These are phyloP conservation scores for Neoarthrinium moseri DNA, from an alignment of 2,329 filamentous ascomycete genomes.

Conservation along the genomic window DNA sequence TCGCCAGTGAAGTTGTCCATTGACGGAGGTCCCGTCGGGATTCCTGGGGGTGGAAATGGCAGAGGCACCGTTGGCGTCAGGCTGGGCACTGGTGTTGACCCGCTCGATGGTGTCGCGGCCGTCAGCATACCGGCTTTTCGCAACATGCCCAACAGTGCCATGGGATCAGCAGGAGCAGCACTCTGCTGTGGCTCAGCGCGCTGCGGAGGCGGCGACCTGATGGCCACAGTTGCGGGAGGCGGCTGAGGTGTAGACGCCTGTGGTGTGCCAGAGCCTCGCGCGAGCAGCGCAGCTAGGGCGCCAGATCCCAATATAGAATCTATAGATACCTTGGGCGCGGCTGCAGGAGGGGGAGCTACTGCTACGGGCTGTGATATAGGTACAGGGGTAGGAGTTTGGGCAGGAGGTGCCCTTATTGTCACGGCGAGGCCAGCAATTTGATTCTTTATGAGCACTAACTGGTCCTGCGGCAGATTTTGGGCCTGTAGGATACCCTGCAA, in stretches of 20 bases:
- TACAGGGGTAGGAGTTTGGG: slow-evolving; percentile 39
- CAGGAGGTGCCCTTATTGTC: slow-evolving; percentile 53
- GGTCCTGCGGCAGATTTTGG: slow-evolving; percentile 75
- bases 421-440: slow-evolving; percentile 78
- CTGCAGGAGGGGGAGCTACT: slow-evolving; percentile 33
- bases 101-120: slow-evolving; percentile 27
- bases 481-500: slow-evolving; percentile 78
- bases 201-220: slow-evolving; percentile 50
- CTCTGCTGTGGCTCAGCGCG: slow-evolving; percentile 37
- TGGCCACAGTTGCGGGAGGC: slow-evolving; percentile 36
- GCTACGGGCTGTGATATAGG: slow-evolving; percentile 32
- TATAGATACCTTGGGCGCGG: slow-evolving; percentile 45
- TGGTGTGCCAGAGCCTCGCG: slow-evolving; percentile 50
- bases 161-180: slow-evolving; percentile 42
- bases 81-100: slow-evolving; percentile 33
- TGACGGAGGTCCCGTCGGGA: slow-evolving; percentile 29
- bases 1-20: slow-evolving; percentile 39
- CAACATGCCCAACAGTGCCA: slow-evolving; percentile 65
- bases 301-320: slow-evolving; percentile 60
- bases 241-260: slow-evolving; percentile 46
- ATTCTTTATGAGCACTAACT: slow-evolving; percentile 80
- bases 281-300: slow-evolving; percentile 58
- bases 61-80: slow-evolving; percentile 30
- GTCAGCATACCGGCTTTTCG: slow-evolving; percentile 66
- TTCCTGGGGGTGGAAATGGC: slow-evolving; percentile 35